Evolutionary conservation across 2,329 filamentous ascomycete genomes (phyloP), one percentile per base, ranked within the genome.

Genomic region (Hymenoscyphus albidus): DNA sequence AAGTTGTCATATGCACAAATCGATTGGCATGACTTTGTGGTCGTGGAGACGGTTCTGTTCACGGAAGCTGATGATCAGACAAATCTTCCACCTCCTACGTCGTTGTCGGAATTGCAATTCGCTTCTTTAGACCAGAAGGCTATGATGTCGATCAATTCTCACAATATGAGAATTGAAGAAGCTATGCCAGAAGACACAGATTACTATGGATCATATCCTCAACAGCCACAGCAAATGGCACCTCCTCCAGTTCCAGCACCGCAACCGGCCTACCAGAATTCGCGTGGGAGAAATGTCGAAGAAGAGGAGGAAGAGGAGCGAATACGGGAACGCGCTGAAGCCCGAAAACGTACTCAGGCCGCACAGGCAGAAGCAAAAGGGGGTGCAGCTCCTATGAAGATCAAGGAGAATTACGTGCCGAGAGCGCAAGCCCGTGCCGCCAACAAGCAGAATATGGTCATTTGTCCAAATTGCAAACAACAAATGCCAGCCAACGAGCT

Each of bases 21-120:
- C 68, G 95, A 99, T 77, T 99, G 95, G 95, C 92, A 96, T 74
- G 94, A 98, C 75, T 99, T 99, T 72, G 89, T 94, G 40, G 90
- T 99, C 22, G 93, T 97, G 56, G 95, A 97, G 78, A 97, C 93
- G 0, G 93, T 99, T 62, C 83, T 92, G 16, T 99, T 99, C 77
- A 93, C 87, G 65, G 93, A 97, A 70, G 85, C 86, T 48, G 95
- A 99, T 76, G 93, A 97, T 70, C 85, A 91, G 68, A 87, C 88
- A 44, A 89, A 95, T 68, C 87, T 99, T 12, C 93, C 94, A 39
- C 90, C 93, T 1, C 95, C 95, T 0, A 95, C 92, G 3, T 93
- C 90, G 5, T 86, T 97, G 54, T 91, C 92, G 68, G 95, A 99
- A 73, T 83, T 99, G 18, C 93, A 98, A 76, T 96, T 93, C 67